Conservation (phyloP, 257 asterid species). For the Salvia splendens region DNA sequence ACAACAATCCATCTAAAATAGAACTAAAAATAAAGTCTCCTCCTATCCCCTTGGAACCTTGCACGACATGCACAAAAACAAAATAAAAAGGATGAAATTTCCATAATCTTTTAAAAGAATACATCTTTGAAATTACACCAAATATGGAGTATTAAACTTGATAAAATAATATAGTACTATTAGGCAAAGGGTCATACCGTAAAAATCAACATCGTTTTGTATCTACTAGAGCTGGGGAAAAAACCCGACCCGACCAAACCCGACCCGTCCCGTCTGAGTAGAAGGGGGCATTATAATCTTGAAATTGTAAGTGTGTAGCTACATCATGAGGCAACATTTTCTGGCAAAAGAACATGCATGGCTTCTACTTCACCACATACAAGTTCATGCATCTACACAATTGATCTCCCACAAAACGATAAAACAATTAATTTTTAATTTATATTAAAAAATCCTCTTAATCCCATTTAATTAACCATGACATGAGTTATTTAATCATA, state of each 20-base stretch:
- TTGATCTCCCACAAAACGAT: slow-evolving; percentile 27
- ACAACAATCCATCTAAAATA: slow-evolving; percentile 19
- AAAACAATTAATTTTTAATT: neutral
- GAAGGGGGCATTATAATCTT: neutral
- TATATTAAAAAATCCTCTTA: neutral
- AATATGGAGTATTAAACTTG: too few species aligned
- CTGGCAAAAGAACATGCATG: slow-evolving; percentile 57
- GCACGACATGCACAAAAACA: neutral
- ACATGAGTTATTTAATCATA: slow-evolving; percentile 8
- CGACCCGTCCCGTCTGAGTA: too few species aligned
- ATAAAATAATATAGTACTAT: too few species aligned
- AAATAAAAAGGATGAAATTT: neutral
- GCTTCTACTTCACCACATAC: slow-evolving; percentile 38
- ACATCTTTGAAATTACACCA: neutral
- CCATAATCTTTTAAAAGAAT: neutral
- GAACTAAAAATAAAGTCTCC: neutral
- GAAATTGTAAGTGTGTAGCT: slow-evolving; percentile 38
- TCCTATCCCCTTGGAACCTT: slow-evolving; percentile 10
- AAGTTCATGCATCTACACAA: slow-evolving; percentile 52
- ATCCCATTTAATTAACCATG: slow-evolving; percentile 20
- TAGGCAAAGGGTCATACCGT: too few species aligned
- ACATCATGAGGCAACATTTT: slow-evolving; percentile 51
- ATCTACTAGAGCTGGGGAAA: too few species aligned
- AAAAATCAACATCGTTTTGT: too few species aligned
- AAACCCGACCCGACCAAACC: too few species aligned